These are phyloP conservation scores for Tuber microsphaerosporum DNA, from an alignment of 495 filamentous ascomycete species.

Conservation along the genomic window DNA sequence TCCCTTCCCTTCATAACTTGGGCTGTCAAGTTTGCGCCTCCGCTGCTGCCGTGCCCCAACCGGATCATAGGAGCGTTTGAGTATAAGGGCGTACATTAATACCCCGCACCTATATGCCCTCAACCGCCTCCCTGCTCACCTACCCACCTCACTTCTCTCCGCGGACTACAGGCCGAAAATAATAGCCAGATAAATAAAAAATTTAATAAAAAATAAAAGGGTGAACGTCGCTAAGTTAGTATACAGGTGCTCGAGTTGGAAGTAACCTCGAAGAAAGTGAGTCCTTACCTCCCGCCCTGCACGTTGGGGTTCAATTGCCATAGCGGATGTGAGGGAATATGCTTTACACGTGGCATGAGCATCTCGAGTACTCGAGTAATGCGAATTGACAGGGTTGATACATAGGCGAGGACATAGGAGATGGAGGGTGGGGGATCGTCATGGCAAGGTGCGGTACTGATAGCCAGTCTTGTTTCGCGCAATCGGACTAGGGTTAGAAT, in stretches of 20 bases:
- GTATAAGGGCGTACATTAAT: background rate
- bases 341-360: background rate
- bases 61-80: background rate
- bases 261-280: background rate
- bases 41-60: too few relatives aligned
- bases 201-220: background rate
- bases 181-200: background rate
- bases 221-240: background rate
- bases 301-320: background rate
- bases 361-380: background rate
- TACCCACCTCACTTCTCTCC: background rate
- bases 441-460: background rate
- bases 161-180: background rate
- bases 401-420: background rate
- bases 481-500: background rate
- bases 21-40: background rate
- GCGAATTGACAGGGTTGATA: background rate
- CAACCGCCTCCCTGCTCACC: background rate
- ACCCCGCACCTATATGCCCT: background rate
- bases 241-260: background rate
- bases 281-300: background rate
- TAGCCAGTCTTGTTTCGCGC: background rate
- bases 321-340: background rate
- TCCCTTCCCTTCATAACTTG: background rate
- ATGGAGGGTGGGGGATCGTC: background rate